Base-by-base conservation (phyloP, 176 grass and related monocot genomes). In the Rhynchospora pubera region DNA sequence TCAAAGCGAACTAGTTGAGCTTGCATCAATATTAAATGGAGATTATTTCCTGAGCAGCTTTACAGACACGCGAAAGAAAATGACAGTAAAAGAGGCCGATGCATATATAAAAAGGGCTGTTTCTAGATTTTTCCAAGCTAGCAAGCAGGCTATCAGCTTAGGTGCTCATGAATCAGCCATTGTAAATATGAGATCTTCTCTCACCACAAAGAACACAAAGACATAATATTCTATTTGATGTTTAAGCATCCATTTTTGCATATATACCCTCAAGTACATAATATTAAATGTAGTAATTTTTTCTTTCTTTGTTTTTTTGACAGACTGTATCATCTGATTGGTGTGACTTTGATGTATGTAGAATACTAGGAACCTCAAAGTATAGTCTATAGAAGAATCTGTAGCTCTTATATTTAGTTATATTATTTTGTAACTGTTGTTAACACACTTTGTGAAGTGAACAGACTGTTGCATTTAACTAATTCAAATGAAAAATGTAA, bases 11-110 rank as follows among this genome's bases (percentile, higher is more conserved):
- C 69, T 97, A 10, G 81, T 92, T 0, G 86, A 94, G 24, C 82
- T 97, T 4, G 94, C 94, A 5, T 85, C 88, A 16, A 83, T 94
- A 64, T 62, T 97, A 16, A 94, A 88, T 43, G 92, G 94, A 14
- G 92, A 97, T 61, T 94, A 94, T 83, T 91, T 92, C 85, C 52
- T 94, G 46, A 89, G 84, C 9, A 94, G 87, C 16, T 90, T 91
- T 1, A 77, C 83, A 32, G 84, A 97, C 65, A 39, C 58, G 0
- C 32, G 32, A 61, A 84, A 87, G 62, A 86, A 82, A 77, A 94
- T 97, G 92, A 94, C 86, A 0, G 92, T 94, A 48, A 97, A 91
- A 84, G 72, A 97, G 62, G 94, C 90, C 0, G 77, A 92, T 52
- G 28, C 85, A 0, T 97, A 97, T 11, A 91, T 94, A 60, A 70